A percentile compares a stretch with the other conserved stretches of the same genome.
Evolutionary conservation across 2,329 filamentous ascomycete species (phyloP).

Genomic region (Tolypocladium sp.): DNA sequence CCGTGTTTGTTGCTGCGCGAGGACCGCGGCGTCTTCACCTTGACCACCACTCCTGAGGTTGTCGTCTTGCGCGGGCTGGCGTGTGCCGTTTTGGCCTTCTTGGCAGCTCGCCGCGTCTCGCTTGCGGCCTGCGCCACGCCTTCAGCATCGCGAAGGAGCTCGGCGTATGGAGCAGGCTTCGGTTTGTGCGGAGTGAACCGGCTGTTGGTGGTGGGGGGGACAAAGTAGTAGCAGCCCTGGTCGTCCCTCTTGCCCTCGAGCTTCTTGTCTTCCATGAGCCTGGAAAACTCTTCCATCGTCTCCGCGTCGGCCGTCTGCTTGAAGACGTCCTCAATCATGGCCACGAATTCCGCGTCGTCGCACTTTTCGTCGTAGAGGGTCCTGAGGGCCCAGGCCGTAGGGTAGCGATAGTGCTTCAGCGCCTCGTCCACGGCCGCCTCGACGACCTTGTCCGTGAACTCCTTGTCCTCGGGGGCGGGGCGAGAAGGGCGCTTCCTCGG

Average conservation of each 20-base stretch:
- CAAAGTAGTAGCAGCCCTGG: constrained; percentile 44
- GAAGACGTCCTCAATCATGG: constrained; percentile 49
- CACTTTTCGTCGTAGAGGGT: constrained; percentile 51
- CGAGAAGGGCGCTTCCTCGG: constrained; percentile 7
- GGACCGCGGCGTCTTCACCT: constrained; percentile 24
- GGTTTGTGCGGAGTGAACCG: constrained; percentile 34
- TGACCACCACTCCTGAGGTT: constrained; percentile 8
- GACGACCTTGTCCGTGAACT: constrained; percentile 41
- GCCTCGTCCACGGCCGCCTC: constrained; percentile 51
- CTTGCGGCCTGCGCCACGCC: neutral
- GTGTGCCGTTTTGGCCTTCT: constrained; percentile 26
- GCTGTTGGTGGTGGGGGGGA: constrained; percentile 34
- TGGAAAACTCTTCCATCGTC: constrained; percentile 41
- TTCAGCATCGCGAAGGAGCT: constrained; percentile 30
- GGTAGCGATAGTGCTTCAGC: constrained; percentile 45
- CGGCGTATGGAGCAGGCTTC: constrained; percentile 38
- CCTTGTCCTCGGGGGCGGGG: constrained; percentile 25
- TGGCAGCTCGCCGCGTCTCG: constrained; percentile 18
- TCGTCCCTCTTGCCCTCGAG: constrained; percentile 45
- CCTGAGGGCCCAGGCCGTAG: constrained; percentile 53
- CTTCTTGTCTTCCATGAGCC: constrained; percentile 44
- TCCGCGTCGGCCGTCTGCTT: constrained; percentile 45
- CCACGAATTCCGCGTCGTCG: constrained; percentile 40
- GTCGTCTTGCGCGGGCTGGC: constrained; percentile 6
- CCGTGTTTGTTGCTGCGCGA: constrained; percentile 10